Conservation (phyloP, 2,329 filamentous ascomycete genomes). For the Metarhizium anisopliae region DNA sequence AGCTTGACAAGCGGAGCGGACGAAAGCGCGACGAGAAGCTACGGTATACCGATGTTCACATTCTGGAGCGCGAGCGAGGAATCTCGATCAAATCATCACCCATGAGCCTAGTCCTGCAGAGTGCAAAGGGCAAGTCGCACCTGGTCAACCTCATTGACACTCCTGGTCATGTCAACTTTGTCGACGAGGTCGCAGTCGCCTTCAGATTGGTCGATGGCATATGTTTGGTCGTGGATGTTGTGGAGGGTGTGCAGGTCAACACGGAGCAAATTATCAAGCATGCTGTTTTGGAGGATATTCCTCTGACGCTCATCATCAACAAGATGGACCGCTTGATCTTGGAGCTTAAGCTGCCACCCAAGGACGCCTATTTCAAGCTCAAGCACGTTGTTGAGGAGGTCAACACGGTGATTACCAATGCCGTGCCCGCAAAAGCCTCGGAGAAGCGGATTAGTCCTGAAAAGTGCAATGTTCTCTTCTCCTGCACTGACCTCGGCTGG, state of each 20-base stretch:
- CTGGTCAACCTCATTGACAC: constrained; percentile 93
- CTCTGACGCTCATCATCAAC: constrained; percentile 85
- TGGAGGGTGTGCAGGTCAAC: constrained; percentile 98
- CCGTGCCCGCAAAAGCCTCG: constrained; percentile 71
- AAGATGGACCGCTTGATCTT: constrained; percentile 95
- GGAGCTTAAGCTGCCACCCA: constrained; percentile 87
- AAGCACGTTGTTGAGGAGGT: constrained; percentile 99
- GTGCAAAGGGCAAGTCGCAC: constrained; percentile 87
- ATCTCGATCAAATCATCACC: constrained; percentile 87
- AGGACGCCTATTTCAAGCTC: constrained; percentile 96
- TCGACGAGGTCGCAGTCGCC: constrained; percentile 88
- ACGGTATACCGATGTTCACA: constrained; percentile 87
- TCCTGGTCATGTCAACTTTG: constrained; percentile 96
- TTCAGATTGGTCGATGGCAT: constrained; percentile 84
- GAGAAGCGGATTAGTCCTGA: constrained; percentile 81
- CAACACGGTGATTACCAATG: constrained; percentile 88
- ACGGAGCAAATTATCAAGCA: constrained; percentile 97
- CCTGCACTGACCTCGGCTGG: constrained; percentile 90
- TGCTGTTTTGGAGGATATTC: constrained; percentile 80
- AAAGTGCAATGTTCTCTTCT: constrained; percentile 96
- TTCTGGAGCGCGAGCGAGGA: constrained; percentile 81
- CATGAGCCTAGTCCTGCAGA: constrained; percentile 87
- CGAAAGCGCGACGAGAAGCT: constrained; percentile 81
- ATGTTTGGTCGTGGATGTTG: constrained; percentile 87
- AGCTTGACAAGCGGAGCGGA: constrained; percentile 71